Evolutionary conservation across 2,329 filamentous ascomycete genomes (phyloP).

Genomic region (Metarhizium sp.): DNA sequence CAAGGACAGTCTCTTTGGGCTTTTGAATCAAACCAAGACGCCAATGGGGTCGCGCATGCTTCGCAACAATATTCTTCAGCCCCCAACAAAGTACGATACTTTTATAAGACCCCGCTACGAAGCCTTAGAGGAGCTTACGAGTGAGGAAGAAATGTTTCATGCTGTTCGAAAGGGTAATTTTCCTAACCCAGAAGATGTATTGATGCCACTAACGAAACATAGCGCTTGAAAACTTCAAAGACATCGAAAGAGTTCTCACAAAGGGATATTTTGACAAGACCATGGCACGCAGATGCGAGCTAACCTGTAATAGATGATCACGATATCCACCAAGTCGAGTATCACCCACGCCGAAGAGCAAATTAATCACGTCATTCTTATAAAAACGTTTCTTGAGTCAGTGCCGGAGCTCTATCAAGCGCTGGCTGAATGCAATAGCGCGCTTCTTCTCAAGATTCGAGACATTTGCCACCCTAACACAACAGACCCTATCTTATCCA

Average conservation of each 20-base stretch:
- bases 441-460: constrained; percentile 58
- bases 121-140: constrained; percentile 72
- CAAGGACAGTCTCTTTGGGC: constrained; percentile 71
- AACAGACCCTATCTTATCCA: constrained; percentile 47
- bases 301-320: constrained; percentile 50
- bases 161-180: constrained; percentile 57
- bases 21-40: constrained; percentile 77
- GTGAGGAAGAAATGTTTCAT: constrained; percentile 77
- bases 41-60: constrained; percentile 83
- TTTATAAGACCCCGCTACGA: constrained; percentile 68
- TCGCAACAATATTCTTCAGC: constrained; percentile 79
- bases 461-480: constrained; percentile 58
- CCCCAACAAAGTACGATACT: constrained; percentile 57
- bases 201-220: background rate
- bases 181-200: no score
- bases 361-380: constrained; percentile 76
- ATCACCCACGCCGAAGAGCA: constrained; percentile 67
- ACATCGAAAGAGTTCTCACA: constrained; percentile 73
- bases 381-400: constrained; percentile 70
- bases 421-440: constrained; percentile 52
- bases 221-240: constrained; percentile 66
- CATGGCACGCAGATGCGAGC: background rate
- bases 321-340: constrained; percentile 57
- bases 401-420: constrained; percentile 60
- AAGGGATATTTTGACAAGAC: constrained; percentile 35